Percentiles rank a stretch among this genome's conserved stretches.
Evolutionary conservation across 495 filamentous ascomycete genomes (phyloP).

Genomic region (Penicillium arizonense): DNA sequence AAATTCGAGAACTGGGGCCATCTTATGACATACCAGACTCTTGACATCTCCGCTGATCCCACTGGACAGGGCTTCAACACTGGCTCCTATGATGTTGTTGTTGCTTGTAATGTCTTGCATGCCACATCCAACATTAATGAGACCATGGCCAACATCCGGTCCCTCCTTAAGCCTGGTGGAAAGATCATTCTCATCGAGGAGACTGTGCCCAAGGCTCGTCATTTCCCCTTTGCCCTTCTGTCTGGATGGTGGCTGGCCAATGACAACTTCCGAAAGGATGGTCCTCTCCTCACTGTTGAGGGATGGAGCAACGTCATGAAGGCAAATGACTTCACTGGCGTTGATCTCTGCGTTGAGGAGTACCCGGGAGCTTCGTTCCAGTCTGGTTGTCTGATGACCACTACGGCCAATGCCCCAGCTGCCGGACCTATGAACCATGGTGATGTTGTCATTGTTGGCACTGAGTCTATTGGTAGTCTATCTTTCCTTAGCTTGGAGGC

Average conservation of each 20-base stretch:
- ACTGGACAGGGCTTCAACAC: slow-evolving; percentile 44
- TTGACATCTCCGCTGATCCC: slow-evolving; percentile 48
- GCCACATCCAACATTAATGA: slow-evolving; percentile 44
- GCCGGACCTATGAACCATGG: slow-evolving; percentile 14
- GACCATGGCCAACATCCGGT: slow-evolving; percentile 45
- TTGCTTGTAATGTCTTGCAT: slow-evolving; percentile 54
- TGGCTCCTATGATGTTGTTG: slow-evolving; percentile 46
- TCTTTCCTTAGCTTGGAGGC: slow-evolving; percentile 12
- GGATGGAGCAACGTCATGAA: slow-evolving; percentile 25
- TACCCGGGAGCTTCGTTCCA: slow-evolving; percentile 24
- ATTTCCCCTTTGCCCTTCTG: slow-evolving; percentile 28
- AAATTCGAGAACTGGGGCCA: slow-evolving; percentile 21
- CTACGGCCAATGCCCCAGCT: slow-evolving; percentile 14
- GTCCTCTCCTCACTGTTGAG: slow-evolving; percentile 19
- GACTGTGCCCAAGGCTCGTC: slow-evolving; percentile 17
- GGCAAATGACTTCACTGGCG: slow-evolving; percentile 21
- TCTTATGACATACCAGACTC: slow-evolving; percentile 44
- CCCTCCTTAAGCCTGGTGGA: slow-evolving; percentile 34
- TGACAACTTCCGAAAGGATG: slow-evolving; percentile 18
- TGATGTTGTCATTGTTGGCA: slow-evolving; percentile 21
- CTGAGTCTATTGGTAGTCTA: slow-evolving; percentile 11
- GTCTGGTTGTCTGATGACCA: slow-evolving; percentile 22
- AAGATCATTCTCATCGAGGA: slow-evolving; percentile 28
- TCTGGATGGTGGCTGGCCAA: slow-evolving; percentile 31
- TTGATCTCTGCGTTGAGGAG: slow-evolving; percentile 24